These are phyloP conservation scores for Nelumbo lutea DNA, from an alignment of 164 flowering plant species.

Conservation along the genomic window DNA sequence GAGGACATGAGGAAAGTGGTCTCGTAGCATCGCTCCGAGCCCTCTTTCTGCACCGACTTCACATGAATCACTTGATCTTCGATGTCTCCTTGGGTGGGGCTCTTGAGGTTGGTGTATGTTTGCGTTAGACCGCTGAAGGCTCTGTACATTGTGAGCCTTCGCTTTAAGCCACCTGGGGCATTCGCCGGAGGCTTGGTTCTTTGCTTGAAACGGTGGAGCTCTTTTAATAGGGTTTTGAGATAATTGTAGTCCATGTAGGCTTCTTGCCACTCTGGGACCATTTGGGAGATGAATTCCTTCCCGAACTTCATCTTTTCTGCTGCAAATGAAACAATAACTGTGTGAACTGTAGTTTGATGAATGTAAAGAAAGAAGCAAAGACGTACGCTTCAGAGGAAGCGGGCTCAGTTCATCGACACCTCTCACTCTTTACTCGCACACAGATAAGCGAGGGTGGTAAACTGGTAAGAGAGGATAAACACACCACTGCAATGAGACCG, in stretches of 20 bases:
- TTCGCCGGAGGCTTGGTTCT: background rate
- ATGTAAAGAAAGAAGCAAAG: too few species aligned
- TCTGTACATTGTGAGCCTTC: slow-evolving; percentile 24
- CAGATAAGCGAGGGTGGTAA: too few species aligned
- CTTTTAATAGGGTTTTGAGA: slow-evolving; percentile 23
- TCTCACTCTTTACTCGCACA: too few species aligned
- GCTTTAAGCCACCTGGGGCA: slow-evolving; percentile 1
- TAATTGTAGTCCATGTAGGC: slow-evolving; percentile 39
- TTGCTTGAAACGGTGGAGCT: slow-evolving; percentile 10
- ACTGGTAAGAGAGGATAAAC: too few species aligned
- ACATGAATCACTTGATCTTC: slow-evolving; percentile 23
- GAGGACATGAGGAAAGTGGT: slow-evolving; percentile 47
- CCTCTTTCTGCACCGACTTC: background rate
- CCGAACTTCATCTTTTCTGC: slow-evolving; percentile 34
- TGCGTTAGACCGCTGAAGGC: slow-evolving; percentile 28
- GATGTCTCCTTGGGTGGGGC: background rate
- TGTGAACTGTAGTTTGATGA: too few species aligned
- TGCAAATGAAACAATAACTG: too few species aligned
- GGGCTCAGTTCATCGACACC: too few species aligned
- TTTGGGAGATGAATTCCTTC: slow-evolving; percentile 35
- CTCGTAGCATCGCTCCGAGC: slow-evolving; percentile 22
- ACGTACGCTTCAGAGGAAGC: too few species aligned
- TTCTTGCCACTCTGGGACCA: slow-evolving; percentile 47
- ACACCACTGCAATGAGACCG: too few species aligned
- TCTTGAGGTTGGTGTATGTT: background rate